Evolutionary conservation across 805 yeast genomes (phyloP).

Genomic region (Candida ficus): DNA sequence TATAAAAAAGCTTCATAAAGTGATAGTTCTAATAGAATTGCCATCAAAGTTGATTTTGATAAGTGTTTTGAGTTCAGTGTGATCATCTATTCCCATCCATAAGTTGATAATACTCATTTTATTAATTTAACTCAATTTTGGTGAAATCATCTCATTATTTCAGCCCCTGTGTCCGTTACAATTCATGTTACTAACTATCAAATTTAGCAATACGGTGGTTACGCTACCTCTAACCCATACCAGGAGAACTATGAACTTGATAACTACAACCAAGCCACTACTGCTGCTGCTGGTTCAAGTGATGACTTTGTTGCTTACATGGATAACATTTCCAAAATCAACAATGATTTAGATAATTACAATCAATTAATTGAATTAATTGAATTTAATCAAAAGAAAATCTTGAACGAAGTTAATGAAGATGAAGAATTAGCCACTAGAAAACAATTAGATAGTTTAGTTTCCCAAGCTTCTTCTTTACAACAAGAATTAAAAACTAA

Average conservation of each 20-base stretch:
- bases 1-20: too few relatives aligned
- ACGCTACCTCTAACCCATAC: slow-evolving; percentile 24
- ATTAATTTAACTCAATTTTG: too few relatives aligned
- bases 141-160: neutral
- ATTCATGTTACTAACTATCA: slow-evolving; percentile 4
- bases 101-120: too few relatives aligned
- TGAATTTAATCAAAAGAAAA: slow-evolving; percentile 62
- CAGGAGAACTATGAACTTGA: slow-evolving; percentile 21
- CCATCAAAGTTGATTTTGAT: too few relatives aligned
- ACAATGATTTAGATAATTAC: slow-evolving; percentile 65
- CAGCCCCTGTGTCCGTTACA: neutral
- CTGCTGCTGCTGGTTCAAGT: slow-evolving; percentile 19
- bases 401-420: slow-evolving; percentile 68
- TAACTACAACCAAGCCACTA: slow-evolving; percentile 11
- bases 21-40: too few relatives aligned
- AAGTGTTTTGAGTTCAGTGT: too few relatives aligned
- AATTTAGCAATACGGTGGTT: slow-evolving; percentile 14
- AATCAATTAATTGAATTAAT: slow-evolving; percentile 63
- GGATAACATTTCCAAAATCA: slow-evolving; percentile 62
- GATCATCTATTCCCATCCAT: too few relatives aligned
- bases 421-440: slow-evolving; percentile 65
- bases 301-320: slow-evolving; percentile 63
- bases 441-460: slow-evolving; percentile 70
- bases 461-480: slow-evolving; percentile 72
- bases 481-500: slow-evolving; percentile 71